Evolutionary conservation across 2,329 filamentous ascomycete species (phyloP), one percentile per base, ranked within the genome.

Genomic region (Trichophyton simii): DNA sequence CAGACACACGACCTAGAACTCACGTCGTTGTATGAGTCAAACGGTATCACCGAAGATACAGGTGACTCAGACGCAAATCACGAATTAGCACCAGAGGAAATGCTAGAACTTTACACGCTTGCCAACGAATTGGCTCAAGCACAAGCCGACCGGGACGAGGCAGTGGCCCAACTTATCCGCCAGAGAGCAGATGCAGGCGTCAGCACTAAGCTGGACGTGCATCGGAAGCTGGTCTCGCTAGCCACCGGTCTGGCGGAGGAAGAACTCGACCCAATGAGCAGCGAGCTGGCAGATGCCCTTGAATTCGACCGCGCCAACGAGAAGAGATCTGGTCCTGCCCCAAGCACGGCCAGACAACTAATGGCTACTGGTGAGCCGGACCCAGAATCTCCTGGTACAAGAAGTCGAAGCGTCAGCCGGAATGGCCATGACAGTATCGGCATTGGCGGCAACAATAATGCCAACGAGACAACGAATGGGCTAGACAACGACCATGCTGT

Each of bases 171-270:
- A 42, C 69, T 78, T 20, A 70, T 73, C 28, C 74, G 75, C 59
- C 75, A 78, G 63, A 76, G 75, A 31, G 72, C 72, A 5, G 76
- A 78, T 64, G 75, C 76, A 1, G 76, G 76, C 13, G 74, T 76
- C 20, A 75, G 75, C 64, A 76, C 76, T 52, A 77, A 75, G 60
- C 72, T 78, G 20, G 76, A 77, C 59, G 76, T 77, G 64, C 76
- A 78, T 65, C 73, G 77, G 52, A 78, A 74, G 64, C 70, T 79
- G 3, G 76, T 79, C 15, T 71, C 76, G 57, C 71, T 79, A 55
- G 77, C 77, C 11, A 79, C 77, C 0, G 76, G 76, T 0, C 67
- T 79, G 20, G 76, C 75, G 62, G 77, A 78, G 65, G 76, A 78
- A 58, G 76, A 78, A 20, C 68, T 79, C 8, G 77, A 79, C 61